Conservation (phyloP, 805 yeast genomes). For the Helenozyma rhizophorensis region DNA sequence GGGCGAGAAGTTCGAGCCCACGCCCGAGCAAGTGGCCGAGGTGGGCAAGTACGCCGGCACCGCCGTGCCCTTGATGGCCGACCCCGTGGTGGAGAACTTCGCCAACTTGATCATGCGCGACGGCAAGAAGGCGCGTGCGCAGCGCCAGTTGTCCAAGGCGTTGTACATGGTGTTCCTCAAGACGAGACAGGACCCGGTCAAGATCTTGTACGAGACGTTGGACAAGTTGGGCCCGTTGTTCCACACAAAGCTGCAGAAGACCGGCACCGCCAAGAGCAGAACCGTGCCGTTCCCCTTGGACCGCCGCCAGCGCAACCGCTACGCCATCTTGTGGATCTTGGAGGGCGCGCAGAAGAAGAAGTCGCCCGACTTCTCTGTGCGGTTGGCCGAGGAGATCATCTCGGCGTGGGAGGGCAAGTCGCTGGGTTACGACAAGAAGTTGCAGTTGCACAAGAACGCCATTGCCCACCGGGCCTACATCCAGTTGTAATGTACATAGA, state of each 20-base stretch:
- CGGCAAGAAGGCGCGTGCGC: slow-evolving; percentile 82
- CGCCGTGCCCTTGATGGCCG: slow-evolving; percentile 58
- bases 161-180: slow-evolving; percentile 73
- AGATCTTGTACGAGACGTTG: slow-evolving; percentile 64
- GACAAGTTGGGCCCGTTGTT: slow-evolving; percentile 85
- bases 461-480: slow-evolving; percentile 83
- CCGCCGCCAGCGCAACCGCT: slow-evolving; percentile 76
- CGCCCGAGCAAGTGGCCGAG: slow-evolving; percentile 60
- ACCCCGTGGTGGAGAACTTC: slow-evolving; percentile 72
- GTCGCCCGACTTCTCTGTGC: slow-evolving; percentile 76
- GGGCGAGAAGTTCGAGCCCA: slow-evolving; percentile 47
- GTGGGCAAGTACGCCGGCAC: slow-evolving; percentile 43
- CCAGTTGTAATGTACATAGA: slow-evolving; percentile 23
- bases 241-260: slow-evolving; percentile 68
- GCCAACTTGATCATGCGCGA: slow-evolving; percentile 88
- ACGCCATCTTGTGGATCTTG: slow-evolving; percentile 86
- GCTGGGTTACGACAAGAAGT: slow-evolving; percentile 78
- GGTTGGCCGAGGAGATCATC: slow-evolving; percentile 86
- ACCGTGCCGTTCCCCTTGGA: slow-evolving; percentile 80
- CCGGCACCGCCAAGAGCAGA: slow-evolving; percentile 80
- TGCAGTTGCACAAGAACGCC: slow-evolving; percentile 79
- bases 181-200: slow-evolving; percentile 75
- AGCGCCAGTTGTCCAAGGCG: slow-evolving; percentile 67
- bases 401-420: slow-evolving; percentile 75
- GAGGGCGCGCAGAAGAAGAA: slow-evolving; percentile 79